Evolutionary conservation across 2,329 filamentous ascomycete species (phyloP).

Genomic region (Blumeria hordei): DNA sequence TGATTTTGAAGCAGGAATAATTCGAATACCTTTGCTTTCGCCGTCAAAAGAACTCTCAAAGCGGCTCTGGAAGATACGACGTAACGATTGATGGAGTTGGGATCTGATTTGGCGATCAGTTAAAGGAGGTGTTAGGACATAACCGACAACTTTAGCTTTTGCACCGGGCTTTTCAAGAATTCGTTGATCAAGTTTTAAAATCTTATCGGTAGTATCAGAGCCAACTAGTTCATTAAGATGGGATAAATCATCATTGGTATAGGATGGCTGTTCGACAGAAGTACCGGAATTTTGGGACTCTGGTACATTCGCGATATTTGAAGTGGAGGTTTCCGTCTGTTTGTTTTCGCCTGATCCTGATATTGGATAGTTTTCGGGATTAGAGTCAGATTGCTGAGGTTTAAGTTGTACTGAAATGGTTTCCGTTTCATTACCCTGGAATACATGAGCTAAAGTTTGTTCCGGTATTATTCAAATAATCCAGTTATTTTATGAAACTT

Average conservation of each 20-base stretch:
- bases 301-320: no score
- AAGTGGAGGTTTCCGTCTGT: no score
- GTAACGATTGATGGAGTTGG: constrained; percentile 30
- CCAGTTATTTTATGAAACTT: no score
- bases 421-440: no score
- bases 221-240: constrained; percentile 25
- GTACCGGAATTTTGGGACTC: no score
- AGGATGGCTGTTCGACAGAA: no score
- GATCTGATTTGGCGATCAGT: constrained; percentile 35
- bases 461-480: no score
- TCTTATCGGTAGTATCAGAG: constrained; percentile 21
- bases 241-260: constrained; percentile 15
- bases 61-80: constrained; percentile 36
- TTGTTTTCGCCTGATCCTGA: no score
- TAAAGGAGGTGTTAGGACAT: constrained; percentile 27
- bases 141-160: constrained; percentile 30
- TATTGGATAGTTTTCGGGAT: no score
- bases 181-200: constrained; percentile 29
- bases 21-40: constrained; percentile 32
- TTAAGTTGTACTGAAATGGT: no score
- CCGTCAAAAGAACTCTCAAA: constrained; percentile 36
- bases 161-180: constrained; percentile 27
- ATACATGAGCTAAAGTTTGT: no score
- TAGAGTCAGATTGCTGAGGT: no score
- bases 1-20: constrained; percentile 18